These are phyloP conservation scores for Isabelozyma heimii DNA, from an alignment of 805 yeast genomes.

Conservation along the genomic window DNA sequence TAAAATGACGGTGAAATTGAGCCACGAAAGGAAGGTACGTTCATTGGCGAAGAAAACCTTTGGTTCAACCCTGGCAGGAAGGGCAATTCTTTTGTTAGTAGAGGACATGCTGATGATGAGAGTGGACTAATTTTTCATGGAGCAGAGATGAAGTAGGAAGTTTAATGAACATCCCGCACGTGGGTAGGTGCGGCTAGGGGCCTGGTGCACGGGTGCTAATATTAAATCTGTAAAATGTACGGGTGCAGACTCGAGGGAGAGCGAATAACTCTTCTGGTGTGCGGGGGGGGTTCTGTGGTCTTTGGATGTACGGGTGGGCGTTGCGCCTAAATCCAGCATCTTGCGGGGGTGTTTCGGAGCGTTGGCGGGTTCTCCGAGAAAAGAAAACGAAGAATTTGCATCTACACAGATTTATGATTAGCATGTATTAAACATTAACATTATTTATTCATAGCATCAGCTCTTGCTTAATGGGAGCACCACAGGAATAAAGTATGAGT, in stretches of 20 bases:
- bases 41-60: slow-evolving; percentile 98
- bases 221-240: too few species aligned
- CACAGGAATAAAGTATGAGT: slow-evolving; percentile 33
- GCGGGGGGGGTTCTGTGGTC: too few species aligned
- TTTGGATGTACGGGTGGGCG: too few species aligned
- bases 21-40: slow-evolving; percentile 97
- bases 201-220: too few species aligned
- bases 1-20: slow-evolving; percentile 95
- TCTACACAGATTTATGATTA: background rate
- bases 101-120: slow-evolving; percentile 24
- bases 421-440: background rate
- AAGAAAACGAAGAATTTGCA: background rate
- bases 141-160: background rate
- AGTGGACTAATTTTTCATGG: too few species aligned
- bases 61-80: slow-evolving; percentile 98
- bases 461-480: slow-evolving; percentile 21
- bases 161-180: background rate
- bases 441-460: background rate
- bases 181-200: background rate
- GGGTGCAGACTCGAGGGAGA: too few species aligned
- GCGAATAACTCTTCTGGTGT: too few species aligned
- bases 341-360: background rate
- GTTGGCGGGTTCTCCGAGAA: background rate
- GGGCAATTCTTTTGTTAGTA: slow-evolving; percentile 78
- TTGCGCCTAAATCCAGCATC: background rate